A percentile compares a stretch with the other conserved stretches of the same genome.
Conservation (phyloP, 441 rosid genomes). For the Lepidium campestre region DNA sequence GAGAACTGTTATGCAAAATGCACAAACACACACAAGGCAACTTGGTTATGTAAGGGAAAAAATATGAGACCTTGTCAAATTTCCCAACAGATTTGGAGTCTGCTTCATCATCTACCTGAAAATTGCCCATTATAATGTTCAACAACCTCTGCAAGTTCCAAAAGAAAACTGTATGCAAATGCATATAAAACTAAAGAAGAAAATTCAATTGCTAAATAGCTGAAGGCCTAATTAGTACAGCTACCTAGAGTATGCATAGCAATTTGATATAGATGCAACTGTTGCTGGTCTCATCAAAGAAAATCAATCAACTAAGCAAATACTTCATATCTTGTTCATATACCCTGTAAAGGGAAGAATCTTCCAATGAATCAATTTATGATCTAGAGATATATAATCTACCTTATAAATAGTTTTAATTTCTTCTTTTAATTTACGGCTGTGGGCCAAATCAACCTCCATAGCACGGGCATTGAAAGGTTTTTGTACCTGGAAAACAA, state of each 20-base stretch:
- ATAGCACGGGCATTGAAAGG: constrained; percentile 38
- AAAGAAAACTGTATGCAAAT: not conserved
- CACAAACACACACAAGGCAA: not conserved
- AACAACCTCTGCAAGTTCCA: constrained; percentile 14
- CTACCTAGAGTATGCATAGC: not conserved
- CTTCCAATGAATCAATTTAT: not conserved
- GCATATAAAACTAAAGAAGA: not conserved
- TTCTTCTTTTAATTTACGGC: constrained; percentile 34
- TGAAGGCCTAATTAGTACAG: not conserved
- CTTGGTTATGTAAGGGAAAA: not conserved
- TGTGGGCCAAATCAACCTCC: constrained; percentile 35
- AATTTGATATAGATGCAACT: not conserved
- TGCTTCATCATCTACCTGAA: constrained; percentile 58
- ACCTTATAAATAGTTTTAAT: constrained; percentile 35
- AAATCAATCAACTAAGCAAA: not conserved
- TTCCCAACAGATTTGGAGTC: constrained; percentile 52
- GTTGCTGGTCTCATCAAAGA: not conserved
- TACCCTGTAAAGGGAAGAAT: not conserved
- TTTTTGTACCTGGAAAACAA: constrained; percentile 39
- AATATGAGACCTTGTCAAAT: constrained; percentile 39
- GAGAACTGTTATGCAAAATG: not conserved
- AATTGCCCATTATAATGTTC: not conserved
- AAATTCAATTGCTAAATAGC: not conserved
- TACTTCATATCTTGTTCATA: not conserved
- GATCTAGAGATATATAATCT: not conserved